Base-by-base conservation (phyloP, 495 filamentous ascomycete species). In the Xylona heveae region DNA sequence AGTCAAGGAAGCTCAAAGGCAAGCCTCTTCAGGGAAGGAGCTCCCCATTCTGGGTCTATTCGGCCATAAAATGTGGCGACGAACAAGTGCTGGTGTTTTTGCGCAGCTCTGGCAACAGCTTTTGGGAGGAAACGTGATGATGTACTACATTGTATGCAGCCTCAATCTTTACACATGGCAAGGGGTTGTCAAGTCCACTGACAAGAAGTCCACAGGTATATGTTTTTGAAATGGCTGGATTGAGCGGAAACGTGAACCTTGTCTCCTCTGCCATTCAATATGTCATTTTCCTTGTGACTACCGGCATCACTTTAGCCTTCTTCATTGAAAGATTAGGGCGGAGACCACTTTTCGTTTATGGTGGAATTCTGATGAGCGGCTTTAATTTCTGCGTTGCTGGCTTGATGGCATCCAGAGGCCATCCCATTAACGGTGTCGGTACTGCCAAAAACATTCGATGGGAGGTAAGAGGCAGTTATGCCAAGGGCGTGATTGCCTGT, bases 401-500 rank as follows among this genome's bases (percentile, higher is more conserved):
- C 23, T 25, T 13, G 23, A 7, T 13, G 23, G 7, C 23, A n/a
- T n/a, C n/a, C n/a, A n/a, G n/a, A n/a, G n/a, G n/a, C n/a, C n/a
- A n/a, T n/a, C n/a, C n/a, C n/a, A n/a, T n/a, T n/a, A n/a, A n/a
- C n/a, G n/a, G n/a, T n/a, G n/a, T n/a, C n/a, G n/a, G n/a, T n/a
- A n/a, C n/a, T n/a, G n/a, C n/a, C n/a, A n/a, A n/a, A n/a, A n/a
- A n/a, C n/a, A n/a, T n/a, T n/a, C 33, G 33, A n/a, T 38, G 45
- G 36, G 21, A 34, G 18, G 40, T 55, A 35, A 38, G 22, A 16
- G 52, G 52, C 4, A 15, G 42, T 12, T 35, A 51, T 5, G 27
- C 46, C 12, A 47, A 44, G 19, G 52, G 45, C 3, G 48, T 54
- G 22, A 54, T 54, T 23, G 51, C 51, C 15, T 55, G 48, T 40